Evolutionary conservation across 768 basidiomycete genomes (phyloP).

Genomic region (Dioszegia hungarica): DNA sequence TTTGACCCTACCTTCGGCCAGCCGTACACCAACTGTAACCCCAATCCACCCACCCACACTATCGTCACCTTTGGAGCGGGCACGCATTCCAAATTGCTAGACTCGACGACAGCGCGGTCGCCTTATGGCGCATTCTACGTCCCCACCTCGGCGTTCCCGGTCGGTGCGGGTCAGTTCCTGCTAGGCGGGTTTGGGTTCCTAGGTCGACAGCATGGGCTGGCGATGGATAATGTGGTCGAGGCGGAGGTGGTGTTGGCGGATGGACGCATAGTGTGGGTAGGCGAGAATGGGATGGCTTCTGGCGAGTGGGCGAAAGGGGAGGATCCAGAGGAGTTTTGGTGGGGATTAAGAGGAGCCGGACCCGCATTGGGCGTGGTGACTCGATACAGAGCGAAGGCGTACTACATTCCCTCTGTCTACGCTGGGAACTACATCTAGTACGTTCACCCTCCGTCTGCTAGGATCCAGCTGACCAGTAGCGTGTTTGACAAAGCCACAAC

Average conservation of each 20-base stretch:
- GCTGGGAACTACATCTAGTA: conserved; percentile 90
- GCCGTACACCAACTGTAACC: conserved; percentile 21
- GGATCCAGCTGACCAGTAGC: conserved; percentile 50
- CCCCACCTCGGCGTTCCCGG: conserved; percentile 49
- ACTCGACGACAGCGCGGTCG: conserved; percentile 62
- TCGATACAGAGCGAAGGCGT: conserved; percentile 84
- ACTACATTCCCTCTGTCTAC: conserved; percentile 81
- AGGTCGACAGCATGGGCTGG: conserved; percentile 74
- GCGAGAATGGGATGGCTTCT: conserved; percentile 68
- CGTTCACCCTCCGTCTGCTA: conserved; percentile 44
- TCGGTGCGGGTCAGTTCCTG: conserved; percentile 49
- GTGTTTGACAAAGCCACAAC: conserved; percentile 83
- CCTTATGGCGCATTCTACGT: conserved; percentile 45
- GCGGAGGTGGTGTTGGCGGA: conserved; percentile 88
- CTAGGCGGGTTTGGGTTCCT: conserved; percentile 82
- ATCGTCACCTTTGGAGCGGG: conserved; percentile 79
- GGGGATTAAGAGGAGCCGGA: conserved; percentile 57
- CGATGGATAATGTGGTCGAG: conserved; percentile 84
- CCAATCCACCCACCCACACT: conserved; percentile 62
- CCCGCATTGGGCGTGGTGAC: conserved; percentile 77
- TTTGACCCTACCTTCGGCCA: conserved; percentile 5
- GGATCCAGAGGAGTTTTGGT: conserved; percentile 41
- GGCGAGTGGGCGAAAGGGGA: conserved; percentile 38
- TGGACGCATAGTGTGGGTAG: conserved; percentile 74
- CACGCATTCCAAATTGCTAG: conserved; percentile 76